These are phyloP conservation scores for Mikania micrantha DNA, from an alignment of 129 eudicot genomes.

Conservation along the genomic window DNA sequence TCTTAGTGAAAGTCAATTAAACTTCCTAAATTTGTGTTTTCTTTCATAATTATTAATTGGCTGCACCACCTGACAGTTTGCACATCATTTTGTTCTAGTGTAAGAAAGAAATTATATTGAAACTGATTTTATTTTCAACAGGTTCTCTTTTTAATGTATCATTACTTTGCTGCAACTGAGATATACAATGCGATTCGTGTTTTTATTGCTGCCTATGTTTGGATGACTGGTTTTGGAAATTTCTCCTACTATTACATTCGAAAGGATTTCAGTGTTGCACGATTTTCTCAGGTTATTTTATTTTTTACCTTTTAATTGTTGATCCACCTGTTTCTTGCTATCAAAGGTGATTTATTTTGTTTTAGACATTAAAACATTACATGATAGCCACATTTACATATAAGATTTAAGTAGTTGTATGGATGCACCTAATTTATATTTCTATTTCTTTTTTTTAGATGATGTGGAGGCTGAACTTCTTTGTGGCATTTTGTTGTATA, in stretches of 20 bases:
- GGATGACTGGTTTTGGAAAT: slow-evolving; percentile 99
- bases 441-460: slow-evolving; percentile 49
- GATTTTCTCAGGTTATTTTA: slow-evolving; percentile 46
- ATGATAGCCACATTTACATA: neutral
- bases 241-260: slow-evolving; percentile 88
- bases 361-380: neutral
- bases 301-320: neutral
- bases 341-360: neutral
- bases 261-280: slow-evolving; percentile 75
- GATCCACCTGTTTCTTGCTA: slow-evolving; percentile 9
- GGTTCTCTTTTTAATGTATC: slow-evolving; percentile 90
- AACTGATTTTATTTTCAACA: slow-evolving; percentile 19
- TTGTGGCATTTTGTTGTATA: slow-evolving; percentile 70
- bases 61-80: neutral
- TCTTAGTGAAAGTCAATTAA: neutral
- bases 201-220: slow-evolving; percentile 92
- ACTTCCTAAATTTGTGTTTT: neutral
- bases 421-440: slow-evolving; percentile 13
- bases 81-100: neutral
- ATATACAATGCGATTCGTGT: slow-evolving; percentile 69
- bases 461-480: slow-evolving; percentile 98
- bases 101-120: neutral
- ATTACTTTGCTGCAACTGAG: slow-evolving; percentile 74
- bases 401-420: neutral
- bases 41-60: neutral